These are phyloP conservation scores for Colletotrichum tabaci DNA, from an alignment of 2,329 filamentous ascomycete species.

Conservation along the genomic window DNA sequence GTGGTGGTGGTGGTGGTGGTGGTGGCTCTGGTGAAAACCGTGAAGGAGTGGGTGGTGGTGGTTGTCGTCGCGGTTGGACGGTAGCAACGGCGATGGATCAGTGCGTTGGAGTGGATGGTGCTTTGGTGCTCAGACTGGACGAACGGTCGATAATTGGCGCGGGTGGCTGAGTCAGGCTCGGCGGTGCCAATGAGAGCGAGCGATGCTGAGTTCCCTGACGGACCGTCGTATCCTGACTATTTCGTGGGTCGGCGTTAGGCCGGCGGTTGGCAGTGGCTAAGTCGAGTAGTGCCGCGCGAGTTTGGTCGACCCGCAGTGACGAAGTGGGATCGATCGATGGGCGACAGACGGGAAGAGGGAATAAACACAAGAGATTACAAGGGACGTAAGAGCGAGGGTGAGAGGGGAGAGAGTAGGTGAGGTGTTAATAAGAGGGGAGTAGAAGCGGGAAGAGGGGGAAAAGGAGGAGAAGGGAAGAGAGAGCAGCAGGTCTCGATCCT, in stretches of 20 bases:
- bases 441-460: conserved; percentile 30
- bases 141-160: conserved; percentile 34
- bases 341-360: conserved; percentile 16
- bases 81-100: conserved; percentile 12
- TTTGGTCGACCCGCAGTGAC: conserved; percentile 10
- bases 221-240: conserved; percentile 25
- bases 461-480: conserved; percentile 46
- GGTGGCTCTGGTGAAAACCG: conserved; percentile 8
- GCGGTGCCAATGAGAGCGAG: conserved; percentile 26
- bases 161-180: conserved; percentile 42
- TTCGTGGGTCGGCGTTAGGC: conserved; percentile 37
- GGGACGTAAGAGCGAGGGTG: conserved; percentile 17
- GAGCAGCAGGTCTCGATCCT: conserved; percentile 18
- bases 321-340: conserved; percentile 32
- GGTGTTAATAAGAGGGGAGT: conserved; percentile 7
- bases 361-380: conserved; percentile 6
- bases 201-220: conserved; percentile 4
- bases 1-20: conserved; percentile 17
- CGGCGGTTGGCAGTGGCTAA: conserved; percentile 30
- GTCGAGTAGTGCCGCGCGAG: conserved; percentile 12
- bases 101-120: background rate
- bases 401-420: conserved; percentile 16
- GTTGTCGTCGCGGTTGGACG: conserved; percentile 17
- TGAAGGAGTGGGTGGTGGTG: background rate
- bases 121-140: conserved; percentile 32